Evolutionary conservation across 2,329 filamentous ascomycete genomes (phyloP).

Genomic region (Cryoendolithus antarcticus): DNA sequence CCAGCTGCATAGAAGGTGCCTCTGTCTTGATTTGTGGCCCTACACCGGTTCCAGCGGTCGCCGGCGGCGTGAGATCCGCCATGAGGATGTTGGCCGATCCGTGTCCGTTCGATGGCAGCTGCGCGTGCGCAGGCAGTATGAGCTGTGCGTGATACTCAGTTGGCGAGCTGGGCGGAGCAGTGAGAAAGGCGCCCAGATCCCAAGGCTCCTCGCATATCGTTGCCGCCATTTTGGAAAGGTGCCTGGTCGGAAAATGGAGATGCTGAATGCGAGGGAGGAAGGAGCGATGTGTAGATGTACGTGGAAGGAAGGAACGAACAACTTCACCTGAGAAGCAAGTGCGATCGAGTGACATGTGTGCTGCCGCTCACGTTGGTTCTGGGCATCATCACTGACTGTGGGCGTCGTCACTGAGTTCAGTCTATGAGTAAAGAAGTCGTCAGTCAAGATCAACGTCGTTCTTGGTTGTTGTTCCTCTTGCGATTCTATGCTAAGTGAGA

Average conservation of each 20-base stretch:
- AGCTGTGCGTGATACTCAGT: background rate
- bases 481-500: too few species aligned
- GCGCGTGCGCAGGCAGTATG: background rate
- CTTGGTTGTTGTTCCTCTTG: too few species aligned
- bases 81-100: background rate
- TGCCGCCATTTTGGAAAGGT: background rate
- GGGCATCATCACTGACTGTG: too few species aligned
- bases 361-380: background rate
- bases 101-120: constrained; percentile 1
- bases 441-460: too few species aligned
- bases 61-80: background rate
- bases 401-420: too few species aligned
- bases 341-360: background rate
- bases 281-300: background rate
- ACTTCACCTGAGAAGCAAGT: background rate
- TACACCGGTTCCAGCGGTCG: too few species aligned
- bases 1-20: too few species aligned
- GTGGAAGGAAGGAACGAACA: background rate
- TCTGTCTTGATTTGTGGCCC: too few species aligned
- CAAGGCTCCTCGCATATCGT: background rate
- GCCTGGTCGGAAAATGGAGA: background rate
- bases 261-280: background rate
- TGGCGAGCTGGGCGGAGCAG: background rate
- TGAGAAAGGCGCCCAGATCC: constrained; percentile 2
- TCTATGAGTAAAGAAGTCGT: too few species aligned